These are phyloP conservation scores for Aspergillus pseudonomiae DNA, from an alignment of 2,329 filamentous ascomycete genomes.

Conservation along the genomic window DNA sequence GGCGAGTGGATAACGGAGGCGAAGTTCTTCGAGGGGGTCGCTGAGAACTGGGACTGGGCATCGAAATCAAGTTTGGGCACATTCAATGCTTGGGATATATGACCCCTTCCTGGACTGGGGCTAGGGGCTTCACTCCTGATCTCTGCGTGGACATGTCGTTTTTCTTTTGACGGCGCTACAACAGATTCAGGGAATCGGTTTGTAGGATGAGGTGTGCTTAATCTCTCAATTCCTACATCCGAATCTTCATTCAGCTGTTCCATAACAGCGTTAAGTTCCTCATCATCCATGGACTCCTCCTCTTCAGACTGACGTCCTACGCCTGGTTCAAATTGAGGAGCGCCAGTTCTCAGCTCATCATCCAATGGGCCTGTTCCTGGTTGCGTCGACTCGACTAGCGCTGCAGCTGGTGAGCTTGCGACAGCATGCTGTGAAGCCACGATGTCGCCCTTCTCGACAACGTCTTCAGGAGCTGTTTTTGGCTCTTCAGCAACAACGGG, in stretches of 20 bases:
- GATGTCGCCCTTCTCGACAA: constrained; percentile 30
- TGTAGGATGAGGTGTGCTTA: constrained; percentile 38
- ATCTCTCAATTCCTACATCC: constrained; percentile 72
- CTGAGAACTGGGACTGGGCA: constrained; percentile 47
- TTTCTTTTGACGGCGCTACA: constrained; percentile 56
- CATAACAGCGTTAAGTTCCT: constrained; percentile 94
- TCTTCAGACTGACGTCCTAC: constrained; percentile 26
- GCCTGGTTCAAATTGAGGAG: constrained; percentile 19
- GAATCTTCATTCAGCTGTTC: constrained; percentile 76
- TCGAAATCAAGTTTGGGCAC: constrained; percentile 43
- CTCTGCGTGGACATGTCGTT: constrained; percentile 54
- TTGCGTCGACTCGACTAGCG: constrained; percentile 17
- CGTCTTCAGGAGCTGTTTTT: constrained; percentile 20
- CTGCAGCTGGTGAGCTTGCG: constrained; percentile 26
- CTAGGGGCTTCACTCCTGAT: constrained; percentile 72
- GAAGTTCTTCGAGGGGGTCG: constrained; percentile 67
- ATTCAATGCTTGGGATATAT: constrained; percentile 50
- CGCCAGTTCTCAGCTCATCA: constrained; percentile 6
- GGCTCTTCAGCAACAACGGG: constrained; percentile 21
- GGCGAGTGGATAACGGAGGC: constrained; percentile 56
- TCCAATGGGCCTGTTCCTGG: constrained; percentile 11
- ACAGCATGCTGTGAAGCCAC: constrained; percentile 42
- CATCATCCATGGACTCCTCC: constrained; percentile 41
- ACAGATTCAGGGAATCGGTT: constrained; percentile 38
- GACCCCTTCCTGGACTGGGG: constrained; percentile 66